Conservation (phyloP, 208 protist genomes). For the Porcisia hertigi region DNA sequence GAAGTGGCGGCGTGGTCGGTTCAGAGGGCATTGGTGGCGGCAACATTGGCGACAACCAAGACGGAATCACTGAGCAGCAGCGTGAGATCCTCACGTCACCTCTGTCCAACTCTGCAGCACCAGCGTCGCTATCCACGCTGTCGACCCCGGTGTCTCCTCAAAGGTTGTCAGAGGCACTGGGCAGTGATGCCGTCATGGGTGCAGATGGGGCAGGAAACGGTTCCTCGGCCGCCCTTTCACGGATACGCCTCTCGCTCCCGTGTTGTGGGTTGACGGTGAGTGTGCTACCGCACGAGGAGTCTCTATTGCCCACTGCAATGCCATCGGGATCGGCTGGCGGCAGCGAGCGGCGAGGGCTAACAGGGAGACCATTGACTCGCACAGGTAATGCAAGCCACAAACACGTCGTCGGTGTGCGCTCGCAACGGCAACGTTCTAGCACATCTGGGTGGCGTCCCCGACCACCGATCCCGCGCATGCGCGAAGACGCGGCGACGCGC, state of each 20-base stretch:
- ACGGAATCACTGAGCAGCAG: not conserved
- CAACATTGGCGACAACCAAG: not conserved
- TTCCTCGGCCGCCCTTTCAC: not conserved
- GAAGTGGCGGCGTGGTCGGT: not conserved
- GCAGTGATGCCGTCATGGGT: not conserved
- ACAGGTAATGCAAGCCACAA: not conserved
- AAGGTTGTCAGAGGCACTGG: not conserved
- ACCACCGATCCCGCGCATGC: slow-evolving; percentile 26
- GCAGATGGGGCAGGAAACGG: not conserved
- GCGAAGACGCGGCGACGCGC: slow-evolving; percentile 33
- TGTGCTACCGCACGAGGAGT: slow-evolving; percentile 7
- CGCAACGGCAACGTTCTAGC: not conserved
- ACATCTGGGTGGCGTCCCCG: not conserved
- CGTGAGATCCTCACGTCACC: not conserved
- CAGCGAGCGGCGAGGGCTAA: not conserved
- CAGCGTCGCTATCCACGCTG: not conserved
- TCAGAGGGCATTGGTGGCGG: not conserved
- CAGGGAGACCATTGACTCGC: not conserved
- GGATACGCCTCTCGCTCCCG: slow-evolving; percentile 23
- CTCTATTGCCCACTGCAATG: not conserved
- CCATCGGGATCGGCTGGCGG: not conserved
- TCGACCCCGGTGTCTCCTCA: not conserved
- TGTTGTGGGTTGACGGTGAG: slow-evolving; percentile 30
- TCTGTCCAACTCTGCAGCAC: not conserved
- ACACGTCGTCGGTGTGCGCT: not conserved